These are phyloP conservation scores for Lachnellula hyalina DNA, from an alignment of 2,329 filamentous ascomycete species.

Conservation along the genomic window DNA sequence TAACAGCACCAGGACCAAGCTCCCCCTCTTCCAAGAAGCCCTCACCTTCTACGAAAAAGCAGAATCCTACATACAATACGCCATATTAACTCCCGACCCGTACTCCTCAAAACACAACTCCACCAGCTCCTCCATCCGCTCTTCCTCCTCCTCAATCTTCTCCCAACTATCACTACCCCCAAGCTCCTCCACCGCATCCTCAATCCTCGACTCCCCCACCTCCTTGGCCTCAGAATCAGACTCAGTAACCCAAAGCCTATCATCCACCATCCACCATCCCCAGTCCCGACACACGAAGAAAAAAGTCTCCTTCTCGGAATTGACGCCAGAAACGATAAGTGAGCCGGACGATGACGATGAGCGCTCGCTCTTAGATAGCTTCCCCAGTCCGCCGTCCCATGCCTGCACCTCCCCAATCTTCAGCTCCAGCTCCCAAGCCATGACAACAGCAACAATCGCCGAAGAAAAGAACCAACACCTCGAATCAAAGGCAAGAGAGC, in stretches of 20 bases:
- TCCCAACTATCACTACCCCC: slow-evolving; percentile 19
- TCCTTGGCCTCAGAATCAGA: background rate
- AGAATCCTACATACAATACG: slow-evolving; percentile 20
- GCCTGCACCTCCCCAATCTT: background rate
- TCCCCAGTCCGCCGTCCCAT: background rate
- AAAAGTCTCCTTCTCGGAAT: slow-evolving; percentile 1
- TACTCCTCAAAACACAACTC: slow-evolving; percentile 11
- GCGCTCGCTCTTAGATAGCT: background rate
- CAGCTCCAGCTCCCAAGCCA: slow-evolving; percentile 3
- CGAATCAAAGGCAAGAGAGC: background rate
- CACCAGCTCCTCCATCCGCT: slow-evolving; percentile 22
- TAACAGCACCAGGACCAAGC: slow-evolving; percentile 21
- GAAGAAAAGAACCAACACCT: background rate
- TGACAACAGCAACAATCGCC: background rate
- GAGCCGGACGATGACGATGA: background rate
- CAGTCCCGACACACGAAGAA: slow-evolving; percentile 1
- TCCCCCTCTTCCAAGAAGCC: slow-evolving; percentile 28
- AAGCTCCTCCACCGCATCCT: slow-evolving; percentile 12
- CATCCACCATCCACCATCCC: background rate
- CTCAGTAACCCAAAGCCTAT: background rate
- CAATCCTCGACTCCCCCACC: slow-evolving; percentile 11
- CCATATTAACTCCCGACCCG: slow-evolving; percentile 17
- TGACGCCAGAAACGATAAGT: background rate
- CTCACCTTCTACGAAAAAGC: slow-evolving; percentile 25
- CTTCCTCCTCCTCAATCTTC: slow-evolving; percentile 27